Evolutionary conservation across 805 yeast genomes (phyloP).

Genomic region (Cyberlindnera mississippiensis): DNA sequence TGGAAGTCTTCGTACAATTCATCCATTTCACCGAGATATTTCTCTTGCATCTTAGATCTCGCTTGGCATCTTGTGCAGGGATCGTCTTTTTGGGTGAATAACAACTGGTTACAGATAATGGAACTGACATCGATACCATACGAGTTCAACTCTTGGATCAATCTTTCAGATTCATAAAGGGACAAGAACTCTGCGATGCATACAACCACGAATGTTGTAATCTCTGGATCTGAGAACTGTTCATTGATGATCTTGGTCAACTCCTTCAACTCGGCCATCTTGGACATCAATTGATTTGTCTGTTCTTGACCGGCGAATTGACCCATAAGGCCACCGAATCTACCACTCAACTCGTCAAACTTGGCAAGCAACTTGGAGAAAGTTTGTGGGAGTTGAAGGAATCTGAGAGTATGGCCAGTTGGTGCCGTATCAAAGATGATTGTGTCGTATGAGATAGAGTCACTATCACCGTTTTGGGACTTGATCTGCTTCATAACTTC

Average conservation of each 20-base stretch:
- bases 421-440: slow-evolving; percentile 99
- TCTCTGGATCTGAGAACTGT: slow-evolving; percentile 93
- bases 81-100: slow-evolving; percentile 71
- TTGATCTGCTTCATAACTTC: slow-evolving; percentile 97
- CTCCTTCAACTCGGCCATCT: slow-evolving; percentile 74
- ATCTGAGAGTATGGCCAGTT: slow-evolving; percentile 96
- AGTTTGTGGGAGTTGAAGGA: slow-evolving; percentile 90
- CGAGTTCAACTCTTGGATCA: slow-evolving; percentile 92
- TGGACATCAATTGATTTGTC: slow-evolving; percentile 64
- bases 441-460: slow-evolving; percentile 66
- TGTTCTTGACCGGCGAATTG: slow-evolving; percentile 54
- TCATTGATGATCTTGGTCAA: slow-evolving; percentile 85
- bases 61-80: slow-evolving; percentile 89
- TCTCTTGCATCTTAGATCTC: slow-evolving; percentile 93
- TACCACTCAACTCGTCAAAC: slow-evolving; percentile 79
- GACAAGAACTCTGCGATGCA: slow-evolving; percentile 97
- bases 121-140: slow-evolving; percentile 96
- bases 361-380: slow-evolving; percentile 83
- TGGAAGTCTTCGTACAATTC: slow-evolving; percentile 98
- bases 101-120: slow-evolving; percentile 89
- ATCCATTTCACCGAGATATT: slow-evolving; percentile 90
- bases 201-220: slow-evolving; percentile 94
- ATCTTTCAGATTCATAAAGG: slow-evolving; percentile 93
- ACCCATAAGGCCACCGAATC: slow-evolving; percentile 87
- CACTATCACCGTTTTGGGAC: slow-evolving; percentile 47